Evolutionary conservation across 2,329 filamentous ascomycete genomes (phyloP), one percentile per base, ranked within the genome.

Genomic region (Venturia aucupariae): DNA sequence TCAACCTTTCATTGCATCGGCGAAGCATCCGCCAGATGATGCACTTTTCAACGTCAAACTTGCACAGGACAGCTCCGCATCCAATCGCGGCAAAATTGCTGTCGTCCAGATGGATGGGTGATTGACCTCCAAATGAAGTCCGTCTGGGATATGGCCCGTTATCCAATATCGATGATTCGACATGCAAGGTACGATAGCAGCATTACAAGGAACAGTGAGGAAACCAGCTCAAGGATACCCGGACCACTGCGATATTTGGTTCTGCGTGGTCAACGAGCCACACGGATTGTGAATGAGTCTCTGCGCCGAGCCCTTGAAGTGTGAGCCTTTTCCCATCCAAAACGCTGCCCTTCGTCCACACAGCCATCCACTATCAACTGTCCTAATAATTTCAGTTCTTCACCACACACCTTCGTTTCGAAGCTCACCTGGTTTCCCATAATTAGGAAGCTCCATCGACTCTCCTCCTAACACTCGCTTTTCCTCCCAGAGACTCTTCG

Each of bases 261-360:
- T 27, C 51, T 35, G 15, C 4, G 30, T 35, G 27, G 15, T 57
- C 19, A 57, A 17, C 51, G 27, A 57, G 27, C 51, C 51, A 57
- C 19, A 32, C 30, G 51, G 30, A 22, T 35, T n/a, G 2, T 35
- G 35, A 30, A 57, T 35, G 51, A 57, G 13, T n/a, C 27, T 57
- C 22, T 57, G 51, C 30, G 30, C 51, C 51, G 30, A 35, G 51
- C 51, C 51, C 51, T 57, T 57, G 51, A 57, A 57, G 51, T 55
- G 51, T 19, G 19, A 30, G 30, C 51, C 15, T n/a, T 35, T 57
- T 22, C 30, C 48, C 46, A 27, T n/a, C 15, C 7, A 61, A 61
- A 38, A 19, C 38, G 42, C 42, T 61, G 42, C 38, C 59, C 59
- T 46, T n/a, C 4, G 35, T n/a, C 42, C 59, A 30, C 2, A 13